Evolutionary conservation across 306 rosid species (phyloP), one percentile per base, ranked within the genome.

Genomic region (Alnus glutinosa): DNA sequence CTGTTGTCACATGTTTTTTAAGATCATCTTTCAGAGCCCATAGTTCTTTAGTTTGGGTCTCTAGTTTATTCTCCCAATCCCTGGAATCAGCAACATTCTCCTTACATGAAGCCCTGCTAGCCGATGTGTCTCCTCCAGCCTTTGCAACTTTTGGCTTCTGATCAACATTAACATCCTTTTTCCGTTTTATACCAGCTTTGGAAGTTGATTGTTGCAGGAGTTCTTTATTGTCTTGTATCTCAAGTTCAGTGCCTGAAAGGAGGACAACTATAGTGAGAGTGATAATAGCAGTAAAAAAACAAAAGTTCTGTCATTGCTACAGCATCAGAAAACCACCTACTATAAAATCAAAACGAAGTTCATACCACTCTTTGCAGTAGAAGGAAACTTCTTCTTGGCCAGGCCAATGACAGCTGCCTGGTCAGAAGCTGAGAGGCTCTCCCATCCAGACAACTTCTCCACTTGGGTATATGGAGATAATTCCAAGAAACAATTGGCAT

Each of bases 21-120:
- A 95, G 88, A 76, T 92, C 91, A 79, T 95, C 99, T 85, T 95
- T 95, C 73, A 95, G 78, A 78, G 85, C 85, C 99, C 99, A 95
- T 67, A 95, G 80, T 73, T 82, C 89, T 85, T 90, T 93, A 81
- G 85, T 89, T 76, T 95, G 99, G 32, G 84, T 77, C 91, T 95
- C 98, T 86, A 90, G 78, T 77, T 80, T 82, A 49, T 62, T 82
- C 78, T 85, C 94, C 80, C 88, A 52, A 75, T 81, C 78, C 80
- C 23, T 71, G 23, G 71, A 74, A 64, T 75, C 85, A 62, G 66
- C 47, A 73, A 42, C 76, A 54, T 77, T 84, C 66, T 80, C 86
- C 69, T 42, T 62, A 37, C 85, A 75, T 30, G 73, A 79, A 71
- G 73, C 81, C 78, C 86, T 86, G 86, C 91, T 77, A 13, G 55